Percentiles rank a stretch among this genome's conserved stretches.
Evolutionary conservation across 257 asterid genomes (phyloP).

Genomic region (Thymus mandschuricus): DNA sequence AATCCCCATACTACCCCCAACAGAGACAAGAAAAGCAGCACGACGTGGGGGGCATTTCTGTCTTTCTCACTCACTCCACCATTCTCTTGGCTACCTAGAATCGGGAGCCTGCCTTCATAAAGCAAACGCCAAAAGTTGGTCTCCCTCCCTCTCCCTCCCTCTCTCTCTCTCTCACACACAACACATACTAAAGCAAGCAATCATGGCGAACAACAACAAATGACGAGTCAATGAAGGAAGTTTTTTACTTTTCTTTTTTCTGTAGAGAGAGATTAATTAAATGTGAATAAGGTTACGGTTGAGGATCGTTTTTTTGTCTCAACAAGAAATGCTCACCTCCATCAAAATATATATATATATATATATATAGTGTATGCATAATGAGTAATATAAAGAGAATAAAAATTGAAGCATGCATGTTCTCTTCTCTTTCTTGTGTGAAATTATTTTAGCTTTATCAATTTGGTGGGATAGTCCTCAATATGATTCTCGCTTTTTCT

Average conservation of each 20-base stretch:
- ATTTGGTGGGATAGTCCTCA: constrained; percentile 39
- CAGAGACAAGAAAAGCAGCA: neutral
- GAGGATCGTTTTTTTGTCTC: constrained; percentile 14
- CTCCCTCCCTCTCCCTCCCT: no score
- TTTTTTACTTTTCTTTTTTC: constrained; percentile 10
- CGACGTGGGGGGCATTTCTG: constrained; percentile 18
- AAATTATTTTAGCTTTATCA: constrained; percentile 44
- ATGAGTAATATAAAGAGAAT: neutral
- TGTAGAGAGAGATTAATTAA: constrained; percentile 25
- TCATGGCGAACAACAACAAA: constrained; percentile 29
- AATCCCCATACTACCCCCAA: constrained; percentile 32
- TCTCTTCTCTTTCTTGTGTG: constrained; percentile 45
- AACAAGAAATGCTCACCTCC: neutral
- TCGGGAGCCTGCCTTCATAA: constrained; percentile 39
- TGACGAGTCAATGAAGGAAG: constrained; percentile 40
- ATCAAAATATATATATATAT: neutral
- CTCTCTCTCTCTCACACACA: neutral
- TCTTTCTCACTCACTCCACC: constrained; percentile 22
- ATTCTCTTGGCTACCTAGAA: constrained; percentile 31
- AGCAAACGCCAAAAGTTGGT: constrained; percentile 34
- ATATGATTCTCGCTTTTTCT: constrained; percentile 19
- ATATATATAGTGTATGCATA: no score
- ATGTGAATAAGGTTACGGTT: constrained; percentile 36
- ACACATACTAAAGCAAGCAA: constrained; percentile 13
- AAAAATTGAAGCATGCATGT: constrained; percentile 44